Evolutionary conservation across 306 rosid species (phyloP).

Genomic region (Cicer bijugum): DNA sequence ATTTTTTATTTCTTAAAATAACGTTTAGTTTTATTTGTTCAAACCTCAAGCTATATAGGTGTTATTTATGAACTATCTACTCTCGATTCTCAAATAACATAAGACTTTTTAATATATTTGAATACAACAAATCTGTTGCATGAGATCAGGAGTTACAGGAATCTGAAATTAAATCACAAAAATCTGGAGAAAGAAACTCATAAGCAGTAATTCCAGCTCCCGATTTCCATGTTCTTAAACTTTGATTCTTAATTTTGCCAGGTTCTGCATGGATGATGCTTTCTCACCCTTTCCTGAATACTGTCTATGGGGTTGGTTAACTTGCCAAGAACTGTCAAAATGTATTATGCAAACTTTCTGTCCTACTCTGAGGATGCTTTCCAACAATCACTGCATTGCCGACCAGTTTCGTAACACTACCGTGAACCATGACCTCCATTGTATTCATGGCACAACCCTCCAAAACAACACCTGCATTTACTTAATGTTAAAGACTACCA

Average conservation of each 20-base stretch:
- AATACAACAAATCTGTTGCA: too few relatives aligned
- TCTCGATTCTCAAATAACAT: too few relatives aligned
- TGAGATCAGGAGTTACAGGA: background rate
- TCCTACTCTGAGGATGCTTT: conserved; percentile 57
- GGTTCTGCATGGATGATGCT: conserved; percentile 66
- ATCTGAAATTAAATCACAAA: background rate
- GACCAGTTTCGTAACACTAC: conserved; percentile 60
- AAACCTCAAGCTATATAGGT: too few relatives aligned
- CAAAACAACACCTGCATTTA: conserved; percentile 55
- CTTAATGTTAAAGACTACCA: conserved; percentile 44
- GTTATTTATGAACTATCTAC: too few relatives aligned
- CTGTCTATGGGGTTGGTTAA: conserved; percentile 58
- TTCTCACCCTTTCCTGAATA: conserved; percentile 48
- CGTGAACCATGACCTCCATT: conserved; percentile 58
- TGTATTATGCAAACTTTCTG: conserved; percentile 56
- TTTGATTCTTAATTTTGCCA: conserved; percentile 41
- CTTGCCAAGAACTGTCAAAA: conserved; percentile 53
- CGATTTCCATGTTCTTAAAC: background rate
- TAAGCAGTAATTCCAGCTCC: conserved; percentile 1
- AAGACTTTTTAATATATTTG: too few relatives aligned
- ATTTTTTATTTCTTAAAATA: too few relatives aligned
- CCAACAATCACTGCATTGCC: conserved; percentile 59
- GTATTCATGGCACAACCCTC: conserved; percentile 58
- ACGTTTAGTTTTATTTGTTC: too few relatives aligned
- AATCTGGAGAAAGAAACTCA: conserved; percentile 31